Evolutionary conservation across 2,329 filamentous ascomycete species (phyloP), one percentile per base, ranked within the genome.

Genomic region (Dactylellina cionopaga): DNA sequence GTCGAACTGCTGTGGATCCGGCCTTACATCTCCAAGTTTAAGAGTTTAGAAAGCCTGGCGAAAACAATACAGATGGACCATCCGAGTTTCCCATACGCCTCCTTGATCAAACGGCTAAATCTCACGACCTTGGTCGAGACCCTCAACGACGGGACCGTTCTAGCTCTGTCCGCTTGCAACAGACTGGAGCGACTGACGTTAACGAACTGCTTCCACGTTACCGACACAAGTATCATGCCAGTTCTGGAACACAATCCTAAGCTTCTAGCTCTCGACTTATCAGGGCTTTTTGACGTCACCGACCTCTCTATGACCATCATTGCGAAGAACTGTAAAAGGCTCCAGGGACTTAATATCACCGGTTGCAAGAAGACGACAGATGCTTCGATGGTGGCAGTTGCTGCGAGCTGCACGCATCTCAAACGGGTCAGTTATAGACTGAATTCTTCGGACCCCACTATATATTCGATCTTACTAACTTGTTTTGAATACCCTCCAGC

Each of bases 1-100:
- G 95, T 98, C 76, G 94, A 95, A 75, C 86, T 96, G 75, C 85
- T 99, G 19, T 99, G 95, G 95, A 93, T 97, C 80, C 87, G 95
- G 37, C 95, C 95, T 0, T 89, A 92, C 25, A 98, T 95, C 82
- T 92, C 90, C 77, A 92, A 88, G 77, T 97, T 92, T 90, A 81
- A 85, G 10, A 92, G 92, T 79, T 88, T 97, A 77, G 84, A 88
- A 77, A 89, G 84, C 75, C 95, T 99, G 76, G 93, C 92, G 78
- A 84, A 86, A 66, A 93, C 94, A 0, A 87, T 97, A 33, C 85
- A 87, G 46, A 85, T 88, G 25, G 82, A 86, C 31, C 82, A 88
- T n/a, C 90, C 91, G 76, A 94, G 91, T 81, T 99, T 97, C 80
- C 86, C 88, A 76, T 99, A 99, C 80, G 87, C 89, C 75, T 90